Percentiles rank a stretch among this genome's conserved stretches.
Conservation (phyloP, 352 stramenopile genomes). For the Globisporangium nunn region DNA sequence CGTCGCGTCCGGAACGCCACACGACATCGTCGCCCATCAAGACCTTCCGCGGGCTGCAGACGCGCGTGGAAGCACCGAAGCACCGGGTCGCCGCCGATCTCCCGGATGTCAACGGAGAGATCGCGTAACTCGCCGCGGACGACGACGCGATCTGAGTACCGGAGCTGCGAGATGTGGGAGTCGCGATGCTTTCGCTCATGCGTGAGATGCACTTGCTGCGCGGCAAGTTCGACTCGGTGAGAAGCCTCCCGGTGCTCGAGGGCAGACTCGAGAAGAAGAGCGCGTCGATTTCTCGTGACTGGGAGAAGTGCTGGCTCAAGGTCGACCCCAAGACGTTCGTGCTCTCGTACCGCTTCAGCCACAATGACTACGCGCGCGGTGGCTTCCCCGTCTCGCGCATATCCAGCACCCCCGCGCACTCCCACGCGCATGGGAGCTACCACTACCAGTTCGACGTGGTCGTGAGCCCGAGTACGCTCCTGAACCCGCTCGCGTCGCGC, state of each 20-base stretch:
- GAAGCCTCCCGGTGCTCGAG: slow-evolving; percentile 46
- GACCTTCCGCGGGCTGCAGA: slow-evolving; percentile 37
- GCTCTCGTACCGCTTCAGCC: slow-evolving; percentile 62
- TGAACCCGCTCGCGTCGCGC: slow-evolving; percentile 47
- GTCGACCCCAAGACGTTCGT: slow-evolving; percentile 63
- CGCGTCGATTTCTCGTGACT: slow-evolving; percentile 65
- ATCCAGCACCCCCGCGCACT: slow-evolving; percentile 44
- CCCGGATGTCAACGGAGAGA: slow-evolving; percentile 28
- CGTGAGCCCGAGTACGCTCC: slow-evolving; percentile 53
- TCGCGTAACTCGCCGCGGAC: slow-evolving; percentile 30
- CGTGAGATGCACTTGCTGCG: slow-evolving; percentile 46
- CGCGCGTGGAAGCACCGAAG: slow-evolving; percentile 49
- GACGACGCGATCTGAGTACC: slow-evolving; percentile 24
- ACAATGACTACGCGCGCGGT: slow-evolving; percentile 46
- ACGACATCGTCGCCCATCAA: slow-evolving; percentile 18
- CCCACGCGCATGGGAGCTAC: slow-evolving; percentile 24
- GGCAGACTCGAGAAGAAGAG: slow-evolving; percentile 74
- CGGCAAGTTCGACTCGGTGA: slow-evolving; percentile 20
- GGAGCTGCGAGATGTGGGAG: slow-evolving; percentile 37
- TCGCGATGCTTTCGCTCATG: slow-evolving; percentile 47
- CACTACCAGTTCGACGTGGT: slow-evolving; percentile 63
- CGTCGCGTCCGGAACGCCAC: neutral
- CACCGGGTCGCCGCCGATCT: slow-evolving; percentile 32
- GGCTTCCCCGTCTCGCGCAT: slow-evolving; percentile 53
- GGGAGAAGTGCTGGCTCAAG: slow-evolving; percentile 61